Evolutionary conservation across 495 filamentous ascomycete species (phyloP), one percentile per base, ranked within the genome.

Genomic region (Hypoxylon lienhwacheense): DNA sequence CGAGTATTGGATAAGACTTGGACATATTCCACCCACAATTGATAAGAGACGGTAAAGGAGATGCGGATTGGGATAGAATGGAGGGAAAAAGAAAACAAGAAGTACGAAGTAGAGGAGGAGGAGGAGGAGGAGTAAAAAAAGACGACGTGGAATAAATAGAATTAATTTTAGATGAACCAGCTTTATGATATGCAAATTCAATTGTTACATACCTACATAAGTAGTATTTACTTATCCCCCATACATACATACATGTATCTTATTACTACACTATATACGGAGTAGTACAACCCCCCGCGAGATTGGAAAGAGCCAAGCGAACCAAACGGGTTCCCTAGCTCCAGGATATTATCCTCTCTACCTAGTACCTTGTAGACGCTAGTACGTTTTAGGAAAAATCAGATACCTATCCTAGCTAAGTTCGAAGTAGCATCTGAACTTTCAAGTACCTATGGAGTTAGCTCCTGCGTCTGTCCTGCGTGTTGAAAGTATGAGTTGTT

Each of bases 51-150:
- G 11, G 19, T 17, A n/a, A 14, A 16, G 29, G 35, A 0, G 57
- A 67, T 61, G 44, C 51, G 33, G 55, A 53, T 52, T 37, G 44
- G 40, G 48, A 60, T 53, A 48, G 40, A 52, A 60, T 53, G 45
- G 20, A 53, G 28, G 53, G 42, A 50, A 52, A 50, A 55, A 40
- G 55, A 35, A 60, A 59, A 35, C 34, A 36, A 36, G 42, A 59
- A 45, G 15, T n/a, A n/a, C n/a, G n/a, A n/a, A 35, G 26, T 19
- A 41, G 48, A 39, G 19, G 47, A 45, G 40, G 42, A 65, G 39
- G 42, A 49, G 26, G 45, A 54, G 44, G 42, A 48, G 15, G 16
- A 33, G 22, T 33, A 48, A 14, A 35, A 12, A 34, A 39, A n/a
- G 25, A 36, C n/a, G n/a, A n/a, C n/a, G n/a, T n/a, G n/a, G n/a